phyloP scores from a whole-genome alignment of 164 flowering plant species.

The Euptelea pleiosperma region DNA sequence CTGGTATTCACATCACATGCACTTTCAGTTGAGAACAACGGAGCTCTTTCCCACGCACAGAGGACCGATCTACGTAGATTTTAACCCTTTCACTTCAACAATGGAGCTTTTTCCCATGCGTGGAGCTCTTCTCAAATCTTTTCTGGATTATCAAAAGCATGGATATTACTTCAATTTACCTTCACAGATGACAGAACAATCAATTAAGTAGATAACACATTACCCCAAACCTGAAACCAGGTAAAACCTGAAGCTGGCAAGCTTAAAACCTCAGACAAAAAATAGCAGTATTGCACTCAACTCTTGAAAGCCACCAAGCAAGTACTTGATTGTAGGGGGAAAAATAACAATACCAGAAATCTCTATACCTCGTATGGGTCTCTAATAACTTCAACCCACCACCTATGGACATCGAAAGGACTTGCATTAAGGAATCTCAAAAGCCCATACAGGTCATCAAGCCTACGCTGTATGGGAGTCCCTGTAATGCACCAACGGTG shows the following conservation, averaged over 20 bases:
- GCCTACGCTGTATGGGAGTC: constrained; percentile 89
- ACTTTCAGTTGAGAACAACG: too few relatives aligned
- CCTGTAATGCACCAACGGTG: constrained; percentile 96
- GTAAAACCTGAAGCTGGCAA: neutral
- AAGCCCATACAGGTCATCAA: constrained; percentile 91
- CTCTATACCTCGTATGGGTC: constrained; percentile 82
- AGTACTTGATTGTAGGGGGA: neutral
- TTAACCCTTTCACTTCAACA: too few relatives aligned
- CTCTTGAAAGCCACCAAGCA: neutral
- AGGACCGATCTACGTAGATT: too few relatives aligned
- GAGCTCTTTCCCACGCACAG: too few relatives aligned
- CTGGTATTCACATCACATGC: too few relatives aligned
- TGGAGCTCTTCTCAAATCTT: too few relatives aligned
- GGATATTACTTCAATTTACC: too few relatives aligned
- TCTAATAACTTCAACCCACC: constrained; percentile 89
- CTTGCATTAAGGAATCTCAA: constrained; percentile 66
- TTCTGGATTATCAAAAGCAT: too few relatives aligned
- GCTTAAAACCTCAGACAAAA: neutral
- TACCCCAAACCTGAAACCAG: neutral
- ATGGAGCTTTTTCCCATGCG: too few relatives aligned
- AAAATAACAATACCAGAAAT: constrained; percentile 1
- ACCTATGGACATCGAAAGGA: constrained; percentile 70
- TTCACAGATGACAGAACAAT: too few relatives aligned
- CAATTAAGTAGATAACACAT: neutral
- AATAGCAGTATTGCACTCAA: neutral